Evolutionary conservation across 441 rosid species (phyloP).

Genomic region (Monsonia emarginata): DNA sequence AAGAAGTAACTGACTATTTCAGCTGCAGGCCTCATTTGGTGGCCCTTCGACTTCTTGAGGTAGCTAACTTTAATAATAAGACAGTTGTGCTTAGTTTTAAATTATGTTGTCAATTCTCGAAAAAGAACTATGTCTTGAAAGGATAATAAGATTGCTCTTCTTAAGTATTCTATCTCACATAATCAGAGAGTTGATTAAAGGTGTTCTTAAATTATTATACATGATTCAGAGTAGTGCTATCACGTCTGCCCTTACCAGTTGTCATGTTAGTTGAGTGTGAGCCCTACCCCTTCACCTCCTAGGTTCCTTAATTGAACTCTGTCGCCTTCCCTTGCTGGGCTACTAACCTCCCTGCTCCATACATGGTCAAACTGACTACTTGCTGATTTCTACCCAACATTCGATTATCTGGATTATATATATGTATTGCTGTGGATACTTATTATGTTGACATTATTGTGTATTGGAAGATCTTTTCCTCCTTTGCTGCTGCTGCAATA

Average conservation of each 20-base stretch:
- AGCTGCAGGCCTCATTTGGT: constrained; percentile 82
- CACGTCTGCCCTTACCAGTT: too few relatives aligned
- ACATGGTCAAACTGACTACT: neutral
- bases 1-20: constrained; percentile 68
- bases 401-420: neutral
- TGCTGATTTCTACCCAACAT: neutral
- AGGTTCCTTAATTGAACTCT: neutral
- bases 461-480: constrained; percentile 51
- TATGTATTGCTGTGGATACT: neutral
- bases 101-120: neutral
- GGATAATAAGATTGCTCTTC: neutral
- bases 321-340: neutral
- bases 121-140: neutral
- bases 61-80: constrained; percentile 24
- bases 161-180: neutral
- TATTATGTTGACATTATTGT: constrained; percentile 20
- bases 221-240: neutral
- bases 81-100: neutral
- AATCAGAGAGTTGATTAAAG: neutral
- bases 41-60: constrained; percentile 84
- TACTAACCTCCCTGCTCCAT: neutral
- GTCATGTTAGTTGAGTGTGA: too few relatives aligned
- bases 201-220: neutral
- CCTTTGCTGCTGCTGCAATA: constrained; percentile 59
- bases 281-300: neutral